phyloP scores from a whole-genome alignment of 2,329 filamentous ascomycete genomes.

The Piedraia hortae region DNA sequence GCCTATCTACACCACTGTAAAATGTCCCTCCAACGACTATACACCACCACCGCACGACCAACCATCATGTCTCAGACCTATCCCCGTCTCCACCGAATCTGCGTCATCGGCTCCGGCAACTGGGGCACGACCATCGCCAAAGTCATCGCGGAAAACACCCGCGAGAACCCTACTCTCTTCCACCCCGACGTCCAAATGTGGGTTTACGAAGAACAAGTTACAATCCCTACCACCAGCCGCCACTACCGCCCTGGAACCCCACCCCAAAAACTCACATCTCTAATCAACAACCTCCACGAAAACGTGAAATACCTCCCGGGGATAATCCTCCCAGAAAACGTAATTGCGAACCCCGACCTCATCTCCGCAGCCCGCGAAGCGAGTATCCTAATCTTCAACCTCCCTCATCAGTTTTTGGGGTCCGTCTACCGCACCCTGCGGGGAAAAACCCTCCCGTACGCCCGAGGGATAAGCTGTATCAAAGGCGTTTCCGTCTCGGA shows the following conservation, averaged over 20 bases:
- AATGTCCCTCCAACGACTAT: too few species aligned
- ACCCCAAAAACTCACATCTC: constrained; percentile 59
- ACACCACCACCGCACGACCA: too few species aligned
- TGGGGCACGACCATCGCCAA: constrained; percentile 97
- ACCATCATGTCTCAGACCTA: too few species aligned
- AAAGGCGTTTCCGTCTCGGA: constrained; percentile 89
- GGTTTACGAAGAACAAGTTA: constrained; percentile 86
- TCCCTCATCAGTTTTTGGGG: constrained; percentile 85
- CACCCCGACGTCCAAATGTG: constrained; percentile 89
- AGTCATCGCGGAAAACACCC: constrained; percentile 80
- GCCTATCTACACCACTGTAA: too few species aligned
- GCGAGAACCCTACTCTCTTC: constrained; percentile 50
- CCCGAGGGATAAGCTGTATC: constrained; percentile 86
- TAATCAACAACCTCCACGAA: constrained; percentile 85
- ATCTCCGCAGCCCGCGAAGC: constrained; percentile 56
- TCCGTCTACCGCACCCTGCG: constrained; percentile 60
- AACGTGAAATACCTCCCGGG: constrained; percentile 95
- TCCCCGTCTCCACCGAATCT: constrained; percentile 88
- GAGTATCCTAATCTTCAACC: constrained; percentile 82
- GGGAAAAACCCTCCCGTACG: constrained; percentile 74
- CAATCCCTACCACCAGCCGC: constrained; percentile 40
- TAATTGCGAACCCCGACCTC: constrained; percentile 60
- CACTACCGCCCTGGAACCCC: constrained; percentile 30
- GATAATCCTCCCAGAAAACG: constrained; percentile 55
- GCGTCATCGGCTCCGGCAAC: constrained; percentile 84